phyloP scores from a whole-genome alignment of 2,329 filamentous ascomycete species.

The Talaromyces sp. region DNA sequence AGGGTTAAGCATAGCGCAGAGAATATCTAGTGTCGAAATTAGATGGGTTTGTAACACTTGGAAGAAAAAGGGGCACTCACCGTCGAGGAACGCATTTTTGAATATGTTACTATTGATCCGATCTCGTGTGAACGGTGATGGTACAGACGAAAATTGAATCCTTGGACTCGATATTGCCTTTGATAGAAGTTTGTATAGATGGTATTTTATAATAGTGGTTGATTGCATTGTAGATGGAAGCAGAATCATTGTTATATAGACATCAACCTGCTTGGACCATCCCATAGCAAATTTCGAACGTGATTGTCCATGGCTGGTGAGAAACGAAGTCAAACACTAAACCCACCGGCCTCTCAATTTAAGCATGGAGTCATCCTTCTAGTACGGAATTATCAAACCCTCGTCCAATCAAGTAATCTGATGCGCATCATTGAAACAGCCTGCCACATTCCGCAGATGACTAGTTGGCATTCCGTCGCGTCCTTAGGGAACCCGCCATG shows the following conservation, averaged over 20 bases:
- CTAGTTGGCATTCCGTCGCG: conserved; percentile 14
- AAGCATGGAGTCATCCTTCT: neutral
- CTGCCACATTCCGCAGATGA: conserved; percentile 15
- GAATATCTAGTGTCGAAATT: conserved; percentile 1
- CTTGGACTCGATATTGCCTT: neutral
- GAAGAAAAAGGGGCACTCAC: neutral
- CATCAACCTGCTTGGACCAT: neutral
- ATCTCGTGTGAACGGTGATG: neutral
- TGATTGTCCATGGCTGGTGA: conserved; percentile 13
- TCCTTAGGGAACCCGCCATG: conserved; percentile 4
- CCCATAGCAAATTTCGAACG: neutral
- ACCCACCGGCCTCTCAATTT: neutral
- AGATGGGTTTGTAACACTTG: neutral
- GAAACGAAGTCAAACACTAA: neutral
- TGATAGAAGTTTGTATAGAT: neutral
- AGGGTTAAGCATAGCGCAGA: conserved; percentile 10
- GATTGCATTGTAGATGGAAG: neutral
- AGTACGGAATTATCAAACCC: neutral
- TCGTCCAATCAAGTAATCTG: neutral
- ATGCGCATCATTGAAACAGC: neutral
- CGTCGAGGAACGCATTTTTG: conserved; percentile 7
- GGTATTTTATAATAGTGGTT: neutral
- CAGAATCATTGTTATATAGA: neutral
- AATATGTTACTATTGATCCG: neutral
- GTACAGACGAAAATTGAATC: neutral